A percentile compares a stretch with the other conserved stretches of the same genome.
phyloP scores from a whole-genome alignment of 352 stramenopile genomes.

The Phytophthora rubi region DNA sequence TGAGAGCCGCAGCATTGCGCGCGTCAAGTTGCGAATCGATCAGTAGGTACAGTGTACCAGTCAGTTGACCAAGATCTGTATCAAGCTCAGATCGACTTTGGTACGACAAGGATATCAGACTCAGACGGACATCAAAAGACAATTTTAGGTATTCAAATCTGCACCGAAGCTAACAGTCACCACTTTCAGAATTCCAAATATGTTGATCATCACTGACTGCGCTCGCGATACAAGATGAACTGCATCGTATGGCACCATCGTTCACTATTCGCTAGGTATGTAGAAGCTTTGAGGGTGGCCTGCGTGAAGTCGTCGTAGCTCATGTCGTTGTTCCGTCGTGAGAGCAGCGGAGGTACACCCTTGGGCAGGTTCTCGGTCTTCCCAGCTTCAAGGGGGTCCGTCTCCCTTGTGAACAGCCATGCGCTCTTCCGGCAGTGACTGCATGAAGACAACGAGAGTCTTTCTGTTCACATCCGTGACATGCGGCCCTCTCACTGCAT shows the following conservation, averaged over 20 bases:
- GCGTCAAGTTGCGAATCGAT: neutral
- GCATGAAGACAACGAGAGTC: conserved; percentile 98
- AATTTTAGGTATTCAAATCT: no score
- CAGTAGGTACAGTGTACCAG: neutral
- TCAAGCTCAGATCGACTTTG: no score
- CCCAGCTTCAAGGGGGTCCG: conserved; percentile 46
- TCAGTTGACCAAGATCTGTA: neutral
- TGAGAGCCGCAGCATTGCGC: neutral
- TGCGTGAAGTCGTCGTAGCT: conserved; percentile 93
- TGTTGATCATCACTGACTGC: no score
- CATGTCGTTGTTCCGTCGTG: conserved; percentile 88
- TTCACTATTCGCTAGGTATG: neutral
- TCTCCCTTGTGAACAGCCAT: conserved; percentile 76
- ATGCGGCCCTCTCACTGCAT: conserved; percentile 88
- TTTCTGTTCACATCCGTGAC: conserved; percentile 86
- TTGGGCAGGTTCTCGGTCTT: conserved; percentile 80
- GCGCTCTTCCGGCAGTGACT: conserved; percentile 88
- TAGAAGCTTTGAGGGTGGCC: conserved; percentile 89
- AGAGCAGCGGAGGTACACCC: conserved; percentile 82
- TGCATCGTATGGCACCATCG: no score
- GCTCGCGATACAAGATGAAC: no score
- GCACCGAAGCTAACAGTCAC: no score
- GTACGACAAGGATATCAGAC: no score
- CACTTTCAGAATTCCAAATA: no score
- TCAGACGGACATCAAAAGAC: no score